phyloP scores from a whole-genome alignment of 805 yeast species.

The Candida arabinofermentans region DNA sequence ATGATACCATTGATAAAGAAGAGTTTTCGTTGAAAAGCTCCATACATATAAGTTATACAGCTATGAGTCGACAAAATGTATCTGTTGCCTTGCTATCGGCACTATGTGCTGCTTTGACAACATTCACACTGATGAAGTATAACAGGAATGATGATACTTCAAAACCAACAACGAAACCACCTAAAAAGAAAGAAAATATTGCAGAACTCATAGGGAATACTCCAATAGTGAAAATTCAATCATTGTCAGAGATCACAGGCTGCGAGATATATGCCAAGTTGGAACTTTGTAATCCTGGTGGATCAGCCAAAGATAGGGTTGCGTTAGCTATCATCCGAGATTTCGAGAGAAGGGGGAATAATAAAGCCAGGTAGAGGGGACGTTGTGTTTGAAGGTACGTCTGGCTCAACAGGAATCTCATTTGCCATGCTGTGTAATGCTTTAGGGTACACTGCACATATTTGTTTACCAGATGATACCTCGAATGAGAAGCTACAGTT shows the following conservation, averaged over 20 bases:
- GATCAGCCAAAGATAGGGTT: conserved; percentile 92
- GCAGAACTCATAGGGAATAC: conserved; percentile 83
- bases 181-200: conserved; percentile 16
- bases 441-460: conserved; percentile 84
- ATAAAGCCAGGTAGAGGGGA: conserved; percentile 62
- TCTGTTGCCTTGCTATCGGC: not conserved
- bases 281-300: conserved; percentile 87
- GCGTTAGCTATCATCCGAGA: conserved; percentile 77
- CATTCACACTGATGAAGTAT: not conserved
- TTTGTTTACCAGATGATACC: conserved; percentile 94
- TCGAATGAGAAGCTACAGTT: conserved; percentile 76
- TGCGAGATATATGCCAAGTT: conserved; percentile 83
- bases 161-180: conserved; percentile 1
- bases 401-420: conserved; percentile 95
- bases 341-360: conserved; percentile 57
- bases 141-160: not conserved
- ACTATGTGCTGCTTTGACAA: not conserved
- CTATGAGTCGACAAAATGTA: too few relatives aligned
- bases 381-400: conserved; percentile 87
- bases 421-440: conserved; percentile 88
- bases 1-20: too few relatives aligned
- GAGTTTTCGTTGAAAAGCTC: too few relatives aligned
- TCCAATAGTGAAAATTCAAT: conserved; percentile 70
- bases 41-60: too few relatives aligned
- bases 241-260: conserved; percentile 69